Percentiles rank a stretch among this genome's conserved stretches.
Conservation (phyloP, 2,329 filamentous ascomycete species). For the Trichoderma sp. region DNA sequence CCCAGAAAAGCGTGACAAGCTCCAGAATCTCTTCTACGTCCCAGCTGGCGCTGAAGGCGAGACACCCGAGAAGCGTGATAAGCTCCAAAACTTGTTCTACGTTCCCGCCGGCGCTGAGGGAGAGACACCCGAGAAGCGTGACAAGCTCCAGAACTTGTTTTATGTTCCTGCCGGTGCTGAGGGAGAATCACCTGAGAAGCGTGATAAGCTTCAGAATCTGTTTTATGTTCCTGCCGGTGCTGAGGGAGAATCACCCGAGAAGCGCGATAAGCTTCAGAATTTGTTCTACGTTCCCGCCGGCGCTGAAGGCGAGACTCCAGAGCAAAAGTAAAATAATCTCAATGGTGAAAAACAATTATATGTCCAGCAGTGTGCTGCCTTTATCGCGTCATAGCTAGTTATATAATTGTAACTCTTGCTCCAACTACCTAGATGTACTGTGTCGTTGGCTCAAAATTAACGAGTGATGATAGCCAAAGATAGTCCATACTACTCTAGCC, state of each 20-base stretch:
- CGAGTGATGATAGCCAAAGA: not conserved
- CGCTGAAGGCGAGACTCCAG: not conserved
- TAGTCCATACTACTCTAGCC: not conserved
- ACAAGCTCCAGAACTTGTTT: not conserved
- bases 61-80: too few species aligned
- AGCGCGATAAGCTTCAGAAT: not conserved
- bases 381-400: not conserved
- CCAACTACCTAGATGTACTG: not conserved
- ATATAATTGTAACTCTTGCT: not conserved
- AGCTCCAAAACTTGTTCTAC: too few species aligned
- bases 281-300: not conserved
- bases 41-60: not conserved
- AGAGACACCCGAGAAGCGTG: not conserved
- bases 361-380: not conserved
- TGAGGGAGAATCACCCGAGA: not conserved
- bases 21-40: not conserved
- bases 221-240: not conserved
- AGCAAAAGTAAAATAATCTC: not conserved
- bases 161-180: not conserved
- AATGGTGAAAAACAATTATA: not conserved
- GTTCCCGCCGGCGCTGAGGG: not conserved
- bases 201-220: not conserved
- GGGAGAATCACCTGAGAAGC: not conserved
- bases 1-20: not conserved
- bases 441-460: fast-evolving